Base-by-base conservation (phyloP, 768 basidiomycete genomes). In the Infundibulicybe gibba region DNA sequence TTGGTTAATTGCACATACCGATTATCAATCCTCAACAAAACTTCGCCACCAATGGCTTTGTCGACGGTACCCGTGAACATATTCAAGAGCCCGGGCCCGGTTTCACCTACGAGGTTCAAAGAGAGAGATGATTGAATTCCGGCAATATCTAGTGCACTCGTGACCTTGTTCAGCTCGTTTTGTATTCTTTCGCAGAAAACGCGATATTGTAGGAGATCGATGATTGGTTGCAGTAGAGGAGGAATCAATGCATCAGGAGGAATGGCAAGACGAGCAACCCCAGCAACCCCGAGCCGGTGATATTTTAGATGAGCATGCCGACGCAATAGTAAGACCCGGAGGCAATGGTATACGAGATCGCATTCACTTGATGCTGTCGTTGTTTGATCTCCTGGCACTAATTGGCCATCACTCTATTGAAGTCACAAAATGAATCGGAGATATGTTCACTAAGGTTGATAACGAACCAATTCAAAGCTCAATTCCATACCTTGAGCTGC, bases 131-230 rank as follows among this genome's bases (percentile, higher is more conserved):
- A 73, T 6, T 72, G 61, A 15, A 91, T 76, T 1, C 84, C 83
- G 0, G 76, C 80, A 38, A 49, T 62, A 16, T 62, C 63, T 44
- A 91, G 62, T 4, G 80, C 79, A 15, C 50, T 43, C 6, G 69
- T 68, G 45, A 81, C 72, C 52, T 70, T 76, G 34, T 66, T 61
- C 31, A 92, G 61, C 65, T 89, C 85, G 1, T 61, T 46, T 51
- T 77, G 74, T 40, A 91, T 69, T 49, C 81, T 72, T 49, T 72
- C 61, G 58, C 85, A 86, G 61, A 93, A 90, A 19, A 79, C 78
- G 54, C 79, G 77, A 58, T 92, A 93, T 62, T 91, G 90, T 35
- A 92, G 63, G 25, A 90, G 55, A 59, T 91, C 88, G 50, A 91
- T 83, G 51, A 91, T 70, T 0, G 87, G 87, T 34, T 83, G 85